These are phyloP conservation scores for Xylariaceae sp. DNA, from an alignment of 2,329 filamentous ascomycete species.

Conservation along the genomic window DNA sequence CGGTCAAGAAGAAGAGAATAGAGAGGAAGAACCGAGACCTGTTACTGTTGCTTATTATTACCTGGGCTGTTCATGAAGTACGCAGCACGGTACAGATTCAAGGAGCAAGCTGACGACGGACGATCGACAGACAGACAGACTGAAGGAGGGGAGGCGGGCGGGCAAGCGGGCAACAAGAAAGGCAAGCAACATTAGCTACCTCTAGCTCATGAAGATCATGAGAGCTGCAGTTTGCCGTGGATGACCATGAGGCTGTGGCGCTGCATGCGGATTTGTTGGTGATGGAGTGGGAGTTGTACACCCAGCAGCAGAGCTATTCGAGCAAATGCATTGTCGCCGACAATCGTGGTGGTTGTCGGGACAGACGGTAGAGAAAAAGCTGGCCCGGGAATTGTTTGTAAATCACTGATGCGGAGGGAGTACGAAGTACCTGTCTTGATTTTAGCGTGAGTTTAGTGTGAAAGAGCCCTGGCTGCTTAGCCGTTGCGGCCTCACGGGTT, in stretches of 20 bases:
- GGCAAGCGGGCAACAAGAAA: background rate
- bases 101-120: background rate
- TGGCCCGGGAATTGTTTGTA: background rate
- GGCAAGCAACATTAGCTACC: background rate
- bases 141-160: background rate
- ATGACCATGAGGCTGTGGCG: background rate
- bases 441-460: too few relatives aligned
- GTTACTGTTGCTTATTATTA: background rate
- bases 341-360: background rate
- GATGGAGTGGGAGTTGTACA: background rate
- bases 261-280: background rate
- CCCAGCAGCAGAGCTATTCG: background rate
- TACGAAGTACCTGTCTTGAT: background rate
- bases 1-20: background rate
- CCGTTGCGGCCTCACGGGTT: too few relatives aligned
- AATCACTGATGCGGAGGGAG: too few relatives aligned
- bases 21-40: background rate
- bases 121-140: too few relatives aligned
- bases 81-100: background rate
- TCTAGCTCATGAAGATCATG: background rate
- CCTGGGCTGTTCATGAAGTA: background rate
- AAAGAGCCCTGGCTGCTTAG: too few relatives aligned
- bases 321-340: background rate
- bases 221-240: background rate
- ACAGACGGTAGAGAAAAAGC: too few relatives aligned